These are phyloP conservation scores for Leccinum olivaceopallidum DNA, from an alignment of 768 basidiomycete genomes.

Conservation along the genomic window DNA sequence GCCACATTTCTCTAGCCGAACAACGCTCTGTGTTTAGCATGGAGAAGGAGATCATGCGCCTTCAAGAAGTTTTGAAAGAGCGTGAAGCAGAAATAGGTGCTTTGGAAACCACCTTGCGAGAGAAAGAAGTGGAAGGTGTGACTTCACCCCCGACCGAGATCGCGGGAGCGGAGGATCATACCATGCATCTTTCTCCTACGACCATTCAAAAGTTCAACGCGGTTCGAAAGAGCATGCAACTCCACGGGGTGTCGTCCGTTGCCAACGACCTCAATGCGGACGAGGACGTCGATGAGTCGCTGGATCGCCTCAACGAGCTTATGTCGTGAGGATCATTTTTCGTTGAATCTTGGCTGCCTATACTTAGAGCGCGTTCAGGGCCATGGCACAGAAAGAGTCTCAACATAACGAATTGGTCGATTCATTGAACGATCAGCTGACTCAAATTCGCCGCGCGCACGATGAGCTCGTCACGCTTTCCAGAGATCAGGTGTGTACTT, in stretches of 20 bases:
- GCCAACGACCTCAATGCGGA: conserved; percentile 35
- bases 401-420: conserved; percentile 82
- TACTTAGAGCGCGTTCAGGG: conserved; percentile 45
- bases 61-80: conserved; percentile 90
- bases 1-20: conserved; percentile 32
- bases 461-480: conserved; percentile 81
- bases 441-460: conserved; percentile 70
- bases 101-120: conserved; percentile 59
- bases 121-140: conserved; percentile 29
- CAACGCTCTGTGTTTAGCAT: conserved; percentile 84
- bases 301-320: conserved; percentile 83
- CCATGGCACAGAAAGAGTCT: conserved; percentile 98
- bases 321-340: conserved; percentile 68
- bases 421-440: conserved; percentile 64
- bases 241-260: conserved; percentile 40
- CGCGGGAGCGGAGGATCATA: conserved; percentile 23
- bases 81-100: conserved; percentile 87
- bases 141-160: conserved; percentile 2
- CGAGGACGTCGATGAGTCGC: conserved; percentile 59
- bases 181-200: conserved; percentile 59
- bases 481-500: conserved; percentile 69
- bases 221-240: conserved; percentile 66
- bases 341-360: conserved; percentile 4
- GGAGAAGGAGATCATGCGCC: conserved; percentile 93
- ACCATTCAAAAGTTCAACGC: conserved; percentile 75